Evolutionary conservation across 805 yeast species (phyloP), one percentile per base, ranked within the genome.

Genomic region (Wickerhamomyces kurtzmanii): DNA sequence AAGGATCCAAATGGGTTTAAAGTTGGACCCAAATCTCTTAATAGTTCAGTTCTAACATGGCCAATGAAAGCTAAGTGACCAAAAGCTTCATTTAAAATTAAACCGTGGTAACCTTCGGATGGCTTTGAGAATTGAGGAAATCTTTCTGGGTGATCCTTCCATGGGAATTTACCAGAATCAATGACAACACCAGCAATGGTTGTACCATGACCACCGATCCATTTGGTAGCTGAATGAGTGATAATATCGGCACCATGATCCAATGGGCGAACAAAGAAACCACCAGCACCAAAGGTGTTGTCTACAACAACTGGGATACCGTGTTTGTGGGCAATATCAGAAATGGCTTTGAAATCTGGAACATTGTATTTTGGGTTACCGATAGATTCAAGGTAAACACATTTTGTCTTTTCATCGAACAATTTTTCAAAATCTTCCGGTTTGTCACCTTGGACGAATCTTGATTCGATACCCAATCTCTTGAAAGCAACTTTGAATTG

Each of bases 181-280:
- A 89, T 68, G 40, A 89, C 67, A 29, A 78, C 82, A 65, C 97
- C 97, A 30, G 81, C 96, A 55, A 87, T 77, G 24, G 96, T 84
- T 32, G 82, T 85, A 51, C 97, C 96, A 51, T 87, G 96, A 34
- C 96, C 97, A 38, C 94, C 94, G 41, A 87, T 87, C 96, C 96
- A 89, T 57, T 87, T 87, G 34, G 97, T 87, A 31, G 96, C 95
- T 36, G 96, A 86, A 56, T 87, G 95, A 13, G 81, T 81, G 19
- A 89, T 80, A 40, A 87, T 79, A 53, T 87, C 96, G 26, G 85
- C 96, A 40, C 96, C 96, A 47, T 71, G 80, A 37, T 81, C 81
- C 41, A 87, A 58, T 37, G 97, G 97, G 40, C 70, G 75, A 34
- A 83, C 71, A 45, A 82, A 71, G 63, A 59, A 86, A 27, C 96